phyloP scores from a whole-genome alignment of 1,139 yeast species.

The Zygoascus meyerae region DNA sequence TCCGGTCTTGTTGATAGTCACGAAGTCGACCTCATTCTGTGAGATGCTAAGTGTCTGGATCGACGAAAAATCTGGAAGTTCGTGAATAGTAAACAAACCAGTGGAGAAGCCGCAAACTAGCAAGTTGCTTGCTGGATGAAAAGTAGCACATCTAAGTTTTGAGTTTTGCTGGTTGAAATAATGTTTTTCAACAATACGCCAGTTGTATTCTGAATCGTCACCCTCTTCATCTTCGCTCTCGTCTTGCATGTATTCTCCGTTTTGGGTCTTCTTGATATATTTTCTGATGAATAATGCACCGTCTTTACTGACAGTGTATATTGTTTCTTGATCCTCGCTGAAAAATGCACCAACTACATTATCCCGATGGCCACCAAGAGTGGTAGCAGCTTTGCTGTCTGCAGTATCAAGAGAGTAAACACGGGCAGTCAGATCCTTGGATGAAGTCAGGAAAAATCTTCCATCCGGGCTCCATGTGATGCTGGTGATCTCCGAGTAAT shows the following conservation, averaged over 20 bases:
- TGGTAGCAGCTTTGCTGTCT: conserved; percentile 77
- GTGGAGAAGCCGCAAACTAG: conserved; percentile 84
- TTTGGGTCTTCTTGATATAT: conserved; percentile 44
- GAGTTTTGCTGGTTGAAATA: conserved; percentile 61
- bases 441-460: conserved; percentile 75
- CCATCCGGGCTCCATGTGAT: conserved; percentile 89
- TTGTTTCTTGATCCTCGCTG: conserved; percentile 75
- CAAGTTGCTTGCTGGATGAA: conserved; percentile 65
- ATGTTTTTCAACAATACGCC: conserved; percentile 81
- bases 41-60: conserved; percentile 91
- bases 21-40: conserved; percentile 80
- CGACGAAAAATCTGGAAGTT: conserved; percentile 66
- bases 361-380: conserved; percentile 90
- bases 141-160: conserved; percentile 72
- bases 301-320: conserved; percentile 88
- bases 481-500: conserved; percentile 72
- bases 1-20: conserved; percentile 72
- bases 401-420: conserved; percentile 71
- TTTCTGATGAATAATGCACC: conserved; percentile 95
- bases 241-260: conserved; percentile 30
- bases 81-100: conserved; percentile 93
- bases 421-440: conserved; percentile 85
- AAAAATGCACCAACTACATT: conserved; percentile 83
- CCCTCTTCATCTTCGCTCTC: conserved; percentile 32
- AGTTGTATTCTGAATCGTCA: conserved; percentile 43